Percentiles rank a stretch among this genome's conserved stretches.
Conservation (phyloP, 352 stramenopile genomes). For the Achlya hypogyna region DNA sequence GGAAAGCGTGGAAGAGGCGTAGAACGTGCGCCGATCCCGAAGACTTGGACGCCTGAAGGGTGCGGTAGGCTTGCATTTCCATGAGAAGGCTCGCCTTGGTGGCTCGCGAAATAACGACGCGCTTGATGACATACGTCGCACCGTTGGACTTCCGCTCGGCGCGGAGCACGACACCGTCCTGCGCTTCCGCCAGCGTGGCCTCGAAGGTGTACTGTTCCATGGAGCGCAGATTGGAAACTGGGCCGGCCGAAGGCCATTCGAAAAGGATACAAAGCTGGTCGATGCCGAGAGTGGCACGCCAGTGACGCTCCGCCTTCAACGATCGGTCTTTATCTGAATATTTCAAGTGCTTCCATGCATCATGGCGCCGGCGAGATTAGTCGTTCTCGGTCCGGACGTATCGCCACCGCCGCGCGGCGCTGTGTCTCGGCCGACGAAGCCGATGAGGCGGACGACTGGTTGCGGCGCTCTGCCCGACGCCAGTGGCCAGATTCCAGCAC, state of each 20-base stretch:
- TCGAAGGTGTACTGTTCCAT: not conserved
- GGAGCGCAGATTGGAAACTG: not conserved
- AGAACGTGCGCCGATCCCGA: not conserved
- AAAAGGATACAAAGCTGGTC: not conserved
- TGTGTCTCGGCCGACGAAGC: too few species aligned
- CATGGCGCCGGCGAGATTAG: too few species aligned
- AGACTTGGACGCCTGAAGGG: not conserved
- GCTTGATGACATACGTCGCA: not conserved
- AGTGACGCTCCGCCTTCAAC: too few species aligned
- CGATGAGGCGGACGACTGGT: too few species aligned
- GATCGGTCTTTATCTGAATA: too few species aligned
- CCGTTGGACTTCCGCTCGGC: not conserved
- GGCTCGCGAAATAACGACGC: not conserved
- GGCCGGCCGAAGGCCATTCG: too few species aligned
- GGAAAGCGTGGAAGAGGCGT: not conserved
- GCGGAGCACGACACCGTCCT: not conserved
- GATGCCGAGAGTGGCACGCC: not conserved
- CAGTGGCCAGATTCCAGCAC: too few species aligned
- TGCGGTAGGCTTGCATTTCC: conserved; percentile 2
- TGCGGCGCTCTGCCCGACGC: too few species aligned
- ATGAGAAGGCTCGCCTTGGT: not conserved
- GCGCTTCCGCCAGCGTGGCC: not conserved
- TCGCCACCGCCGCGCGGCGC: too few species aligned
- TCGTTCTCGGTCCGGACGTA: too few species aligned
- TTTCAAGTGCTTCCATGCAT: too few species aligned